These are phyloP conservation scores for Pichia sp. DNA, from an alignment of 1,139 yeast species.

Conservation along the genomic window DNA sequence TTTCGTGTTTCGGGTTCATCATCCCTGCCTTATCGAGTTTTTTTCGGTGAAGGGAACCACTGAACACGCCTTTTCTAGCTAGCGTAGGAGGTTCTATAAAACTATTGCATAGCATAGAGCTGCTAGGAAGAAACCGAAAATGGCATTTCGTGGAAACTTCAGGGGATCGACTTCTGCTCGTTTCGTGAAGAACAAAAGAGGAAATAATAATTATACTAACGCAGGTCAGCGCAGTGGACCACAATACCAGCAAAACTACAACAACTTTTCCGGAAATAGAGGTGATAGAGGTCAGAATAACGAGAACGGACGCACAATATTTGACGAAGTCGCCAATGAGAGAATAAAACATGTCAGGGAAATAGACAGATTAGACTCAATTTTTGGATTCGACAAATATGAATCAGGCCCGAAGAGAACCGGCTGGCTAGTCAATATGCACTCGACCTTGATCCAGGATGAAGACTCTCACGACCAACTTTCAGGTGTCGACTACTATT, in stretches of 20 bases:
- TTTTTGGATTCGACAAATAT: slow-evolving; percentile 81
- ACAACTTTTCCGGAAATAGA: slow-evolving; percentile 16
- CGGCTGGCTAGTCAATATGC: slow-evolving; percentile 93
- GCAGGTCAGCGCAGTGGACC: slow-evolving; percentile 2
- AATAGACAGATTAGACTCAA: slow-evolving; percentile 60
- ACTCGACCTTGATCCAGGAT: slow-evolving; percentile 53
- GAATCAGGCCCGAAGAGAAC: slow-evolving; percentile 67
- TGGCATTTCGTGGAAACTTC: slow-evolving; percentile 27
- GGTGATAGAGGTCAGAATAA: neutral
- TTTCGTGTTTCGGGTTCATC: neutral
- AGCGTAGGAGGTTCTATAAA: too few species aligned
- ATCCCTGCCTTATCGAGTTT: neutral
- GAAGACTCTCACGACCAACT: slow-evolving; percentile 56
- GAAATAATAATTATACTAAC: neutral
- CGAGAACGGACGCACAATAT: slow-evolving; percentile 5
- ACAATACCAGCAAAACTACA: slow-evolving; percentile 16
- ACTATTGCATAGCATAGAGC: neutral
- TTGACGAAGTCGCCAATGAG: slow-evolving; percentile 15
- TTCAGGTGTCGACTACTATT: slow-evolving; percentile 91
- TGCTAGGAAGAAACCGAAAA: neutral
- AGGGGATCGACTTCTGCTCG: slow-evolving; percentile 55
- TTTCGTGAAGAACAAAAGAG: slow-evolving; percentile 43
- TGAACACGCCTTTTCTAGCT: too few species aligned
- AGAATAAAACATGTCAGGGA: slow-evolving; percentile 45
- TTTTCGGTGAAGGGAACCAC: neutral